Evolutionary conservation across 768 basidiomycete species (phyloP), one percentile per base, ranked within the genome.

Genomic region (Tubosaeta sp.): DNA sequence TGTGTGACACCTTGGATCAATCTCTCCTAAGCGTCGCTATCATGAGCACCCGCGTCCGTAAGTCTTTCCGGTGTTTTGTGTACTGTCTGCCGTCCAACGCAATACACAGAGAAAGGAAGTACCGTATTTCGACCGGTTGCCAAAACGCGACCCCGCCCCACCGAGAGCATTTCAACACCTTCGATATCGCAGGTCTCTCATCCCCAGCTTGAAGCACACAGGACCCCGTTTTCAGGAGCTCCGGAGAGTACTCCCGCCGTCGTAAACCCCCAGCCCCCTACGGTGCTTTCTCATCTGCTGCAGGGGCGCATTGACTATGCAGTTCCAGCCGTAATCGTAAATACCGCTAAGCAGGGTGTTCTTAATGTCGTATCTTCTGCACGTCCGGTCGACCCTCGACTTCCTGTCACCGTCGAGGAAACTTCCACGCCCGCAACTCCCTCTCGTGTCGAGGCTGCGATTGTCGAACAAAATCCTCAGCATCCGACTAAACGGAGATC

Each of bases 121-220:
- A 76, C 82, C 6, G 65, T 87, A 48, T 90, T 90, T 58, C 79
- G 77, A 61, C 87, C 87, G n/a, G 74, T 86, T 4, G 73, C 70
- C 13, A 84, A 82, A 61, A 68, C 78, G 9, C 74, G 84, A 42
- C 59, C 76, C 13, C 80, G 83, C 24, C 61, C 70, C 10, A 38
- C 56, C 12, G 64, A 71, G 47, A 59, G 29, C 49, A 46, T 42
- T 29, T 45, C 59, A 10, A 56, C 50, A n/a, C 44, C 52, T 16
- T 55, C 57, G 5, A 32, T 48, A 48, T 52, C 56, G 11, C 56
- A 50, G 44, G 30, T 44, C n/a, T 49, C 56, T 10, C 54, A 57
- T 39, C 49, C 44, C 14, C 43, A 40, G 4, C 32, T 47, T 9
- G 59, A 59, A 38, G 29, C 30, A 21, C 51, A 44, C 7, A 48